A percentile compares a stretch with the other conserved stretches of the same genome.
Evolutionary conservation across 2,329 filamentous ascomycete genomes (phyloP).

Genomic region (Amauroascus niger): DNA sequence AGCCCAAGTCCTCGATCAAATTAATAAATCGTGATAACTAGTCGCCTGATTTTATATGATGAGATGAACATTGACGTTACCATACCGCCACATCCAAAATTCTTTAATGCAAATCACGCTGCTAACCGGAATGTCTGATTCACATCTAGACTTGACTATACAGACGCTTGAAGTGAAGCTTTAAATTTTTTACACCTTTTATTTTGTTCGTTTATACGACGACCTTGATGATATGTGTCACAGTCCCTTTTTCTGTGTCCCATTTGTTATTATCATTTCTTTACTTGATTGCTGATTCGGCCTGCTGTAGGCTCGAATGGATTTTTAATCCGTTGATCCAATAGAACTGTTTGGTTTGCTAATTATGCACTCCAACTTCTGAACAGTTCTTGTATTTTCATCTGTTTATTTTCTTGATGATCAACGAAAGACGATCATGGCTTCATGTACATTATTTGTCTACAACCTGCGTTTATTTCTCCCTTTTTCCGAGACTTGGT

Average conservation of each 20-base stretch:
- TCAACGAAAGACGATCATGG: not conserved
- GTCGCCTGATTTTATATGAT: not conserved
- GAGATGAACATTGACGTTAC: not conserved
- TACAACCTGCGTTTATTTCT: too few relatives aligned
- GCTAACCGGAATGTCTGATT: not conserved
- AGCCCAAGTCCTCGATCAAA: constrained; percentile 53
- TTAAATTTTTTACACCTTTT: too few relatives aligned
- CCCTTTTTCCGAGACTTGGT: not conserved
- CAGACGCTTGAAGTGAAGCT: not conserved
- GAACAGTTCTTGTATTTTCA: not conserved
- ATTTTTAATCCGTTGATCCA: too few relatives aligned
- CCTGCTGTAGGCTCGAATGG: too few relatives aligned
- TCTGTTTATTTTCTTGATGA: not conserved
- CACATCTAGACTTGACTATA: not conserved
- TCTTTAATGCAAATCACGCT: not conserved
- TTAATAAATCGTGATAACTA: not conserved
- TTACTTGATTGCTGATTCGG: not conserved
- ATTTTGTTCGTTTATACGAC: not conserved
- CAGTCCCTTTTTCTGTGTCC: not conserved
- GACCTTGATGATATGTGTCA: not conserved
- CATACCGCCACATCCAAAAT: not conserved
- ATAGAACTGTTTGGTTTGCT: too few relatives aligned
- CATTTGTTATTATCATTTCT: not conserved
- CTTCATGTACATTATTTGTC: not conserved
- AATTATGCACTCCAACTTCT: not conserved